Base-by-base conservation (phyloP, 148 eudicot species). In the Heliamphora exappendiculata region DNA sequence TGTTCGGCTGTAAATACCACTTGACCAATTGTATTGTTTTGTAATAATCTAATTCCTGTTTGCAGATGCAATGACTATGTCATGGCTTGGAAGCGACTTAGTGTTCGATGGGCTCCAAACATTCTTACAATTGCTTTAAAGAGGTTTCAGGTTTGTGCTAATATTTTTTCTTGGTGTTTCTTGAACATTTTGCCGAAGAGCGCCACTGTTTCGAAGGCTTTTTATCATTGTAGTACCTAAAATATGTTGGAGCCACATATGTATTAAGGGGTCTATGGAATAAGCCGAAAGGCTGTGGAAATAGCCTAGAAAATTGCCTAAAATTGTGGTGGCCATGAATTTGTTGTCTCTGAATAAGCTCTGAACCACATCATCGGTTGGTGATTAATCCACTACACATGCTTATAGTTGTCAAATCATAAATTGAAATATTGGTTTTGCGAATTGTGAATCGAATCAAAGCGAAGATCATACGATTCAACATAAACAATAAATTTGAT, bases 21-120 rank as follows among this genome's bases (percentile, higher is more conserved):
- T 31, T 50, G 34, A 45, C 19, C 68, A 24, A 31, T 39, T 68
- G 33, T 78, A 24, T 5, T 37, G 22, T 8, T 11, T 16, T 17
- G 5, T 60, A 39, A 64, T 55, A 65, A 57, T 2, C 39, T 65
- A n/a, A 59, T 45, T 67, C 44, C 57, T 82, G 72, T 64, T 53
- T 82, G 83, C 93, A 94, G 98, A 85, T 94, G 98, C 78, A 90
- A 90, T 79, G 92, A 87, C 78, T 94, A 94, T 88, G 98, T 94
- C 81, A 81, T 73, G 79, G 98, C 97, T 49, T 82, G 91, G 91
- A 94, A 94, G 87, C 90, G 93, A 57, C 90, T 94, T 50, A 87
- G 82, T 37, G 81, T 94, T 51, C 85, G 85, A 75, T 80, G 80
- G 78, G 89, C 95, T 79, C 98, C 98, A 69, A 91, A 94, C 82